Evolutionary conservation across 176 grass and related monocot species (phyloP), one percentile per base, ranked within the genome.

Genomic region (Hordeum marinum): DNA sequence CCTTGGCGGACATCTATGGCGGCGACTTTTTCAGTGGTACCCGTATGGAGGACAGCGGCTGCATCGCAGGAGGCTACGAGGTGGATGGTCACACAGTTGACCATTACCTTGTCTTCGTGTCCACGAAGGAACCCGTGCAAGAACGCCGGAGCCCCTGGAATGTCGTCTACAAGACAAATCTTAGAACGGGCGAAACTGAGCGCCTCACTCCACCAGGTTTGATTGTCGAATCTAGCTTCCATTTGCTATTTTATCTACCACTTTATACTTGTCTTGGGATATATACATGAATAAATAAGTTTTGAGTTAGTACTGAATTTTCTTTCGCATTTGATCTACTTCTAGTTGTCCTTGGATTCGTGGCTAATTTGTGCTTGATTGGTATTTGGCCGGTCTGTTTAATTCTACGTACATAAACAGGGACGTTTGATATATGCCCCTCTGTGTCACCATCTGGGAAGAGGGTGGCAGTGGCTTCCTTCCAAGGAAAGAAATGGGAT

Each of bases 31-130:
- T 89, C 82, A 26, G 57, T 31, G 65, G 48, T 32, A 9, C 74
- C 10, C 88, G 84, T n/a, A 17, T 86, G 63, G 88, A 90, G 67
- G 83, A 90, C 63, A 86, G 84, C 50, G 83, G 83, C 17, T 86
- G 83, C 83, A 15, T 90, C 59, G 83, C 36, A 0, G 83, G 88
- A 1, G 88, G 83, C 40, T 90, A 72, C 64, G 18, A 25, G 18
- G 39, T 29, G 29, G 55, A 21, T 3, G n/a, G 17, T 6, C 69
- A 26, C 26, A 72, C 54, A 2, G 65, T 35, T 15, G 81, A 84
- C 60, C 63, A 50, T 25, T 77, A 34, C 4, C 48, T 90, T 34
- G 3, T 90, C 26, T 90, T 86, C 46, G 79, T 90, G 9, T 82
- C 83, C 37, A 90, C 88, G 20, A 90, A 82, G 88, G 29, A 83